Evolutionary conservation across 2,329 filamentous ascomycete genomes (phyloP).

Genomic region (Escovopsis sp.): DNA sequence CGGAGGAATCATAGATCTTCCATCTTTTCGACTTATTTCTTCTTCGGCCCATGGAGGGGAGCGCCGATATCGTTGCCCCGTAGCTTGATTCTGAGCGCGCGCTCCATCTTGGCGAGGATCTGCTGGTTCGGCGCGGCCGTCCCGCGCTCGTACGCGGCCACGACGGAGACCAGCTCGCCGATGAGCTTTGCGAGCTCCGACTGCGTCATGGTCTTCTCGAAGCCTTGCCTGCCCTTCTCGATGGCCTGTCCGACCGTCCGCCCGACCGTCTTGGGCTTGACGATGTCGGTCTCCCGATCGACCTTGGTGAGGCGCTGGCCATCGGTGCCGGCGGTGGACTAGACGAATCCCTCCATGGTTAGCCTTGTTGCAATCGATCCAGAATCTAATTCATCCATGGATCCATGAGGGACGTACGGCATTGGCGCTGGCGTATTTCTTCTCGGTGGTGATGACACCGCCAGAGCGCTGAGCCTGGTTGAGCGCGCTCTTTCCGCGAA

Average conservation of each 20-base stretch:
- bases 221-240: slow-evolving; percentile 59
- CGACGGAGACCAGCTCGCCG: slow-evolving; percentile 67
- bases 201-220: slow-evolving; percentile 92
- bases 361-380: no score
- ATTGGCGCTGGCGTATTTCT: slow-evolving; percentile 73
- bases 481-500: slow-evolving; percentile 66
- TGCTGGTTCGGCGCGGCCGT: slow-evolving; percentile 70
- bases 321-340: slow-evolving; percentile 33
- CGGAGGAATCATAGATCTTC: no score
- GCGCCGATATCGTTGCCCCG: slow-evolving; percentile 36
- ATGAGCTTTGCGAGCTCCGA: slow-evolving; percentile 74
- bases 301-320: slow-evolving; percentile 96
- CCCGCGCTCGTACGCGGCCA: slow-evolving; percentile 77
- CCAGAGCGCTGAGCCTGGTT: slow-evolving; percentile 83
- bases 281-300: slow-evolving; percentile 91
- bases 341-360: no score
- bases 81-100: slow-evolving; percentile 75
- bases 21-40: slow-evolving; percentile 24
- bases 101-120: slow-evolving; percentile 62
- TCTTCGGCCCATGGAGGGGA: slow-evolving; percentile 38
- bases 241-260: slow-evolving; percentile 70
- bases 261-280: slow-evolving; percentile 89
- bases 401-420: slow-evolving; percentile 29
- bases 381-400: no score
- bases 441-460: slow-evolving; percentile 67